Conservation (phyloP, 805 yeast genomes). For the Candida incommunis region DNA sequence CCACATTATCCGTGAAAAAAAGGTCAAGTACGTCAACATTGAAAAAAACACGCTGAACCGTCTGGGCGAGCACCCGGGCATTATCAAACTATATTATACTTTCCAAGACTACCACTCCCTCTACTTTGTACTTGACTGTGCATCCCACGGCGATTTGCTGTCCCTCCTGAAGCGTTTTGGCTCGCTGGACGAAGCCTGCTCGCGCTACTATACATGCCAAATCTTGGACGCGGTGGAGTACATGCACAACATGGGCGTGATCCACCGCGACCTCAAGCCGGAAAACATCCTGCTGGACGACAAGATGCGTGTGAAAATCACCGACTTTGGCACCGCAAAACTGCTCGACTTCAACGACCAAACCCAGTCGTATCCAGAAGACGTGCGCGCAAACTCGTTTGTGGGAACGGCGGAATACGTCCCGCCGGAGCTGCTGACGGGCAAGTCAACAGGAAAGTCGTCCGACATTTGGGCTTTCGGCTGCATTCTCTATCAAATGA, state of each 20-base stretch:
- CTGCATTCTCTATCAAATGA: constrained; percentile 71
- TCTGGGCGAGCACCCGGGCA: constrained; percentile 87
- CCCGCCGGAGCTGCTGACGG: constrained; percentile 73
- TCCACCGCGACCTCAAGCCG: constrained; percentile 90
- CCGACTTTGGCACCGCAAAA: constrained; percentile 98
- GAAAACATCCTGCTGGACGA: constrained; percentile 78
- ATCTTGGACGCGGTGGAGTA: constrained; percentile 81
- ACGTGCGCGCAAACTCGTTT: constrained; percentile 43
- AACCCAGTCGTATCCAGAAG: constrained; percentile 19
- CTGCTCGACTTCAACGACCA: constrained; percentile 30
- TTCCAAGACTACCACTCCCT: constrained; percentile 83
- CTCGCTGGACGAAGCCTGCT: constrained; percentile 57
- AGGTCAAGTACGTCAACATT: constrained; percentile 89
- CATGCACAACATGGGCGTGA: constrained; percentile 79
- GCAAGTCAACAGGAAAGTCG: constrained; percentile 69
- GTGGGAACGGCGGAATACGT: constrained; percentile 98
- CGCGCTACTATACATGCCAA: constrained; percentile 73
- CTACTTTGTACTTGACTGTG: constrained; percentile 87
- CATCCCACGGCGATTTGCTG: constrained; percentile 88
- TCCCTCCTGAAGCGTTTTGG: constrained; percentile 53
- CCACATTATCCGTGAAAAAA: constrained; percentile 87
- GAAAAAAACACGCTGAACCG: constrained; percentile 83
- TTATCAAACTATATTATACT: constrained; percentile 81
- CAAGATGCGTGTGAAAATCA: constrained; percentile 78
- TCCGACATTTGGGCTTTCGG: constrained; percentile 93